Evolutionary conservation across 2,329 filamentous ascomycete species (phyloP).

Genomic region (Dactylella cylindrospora): DNA sequence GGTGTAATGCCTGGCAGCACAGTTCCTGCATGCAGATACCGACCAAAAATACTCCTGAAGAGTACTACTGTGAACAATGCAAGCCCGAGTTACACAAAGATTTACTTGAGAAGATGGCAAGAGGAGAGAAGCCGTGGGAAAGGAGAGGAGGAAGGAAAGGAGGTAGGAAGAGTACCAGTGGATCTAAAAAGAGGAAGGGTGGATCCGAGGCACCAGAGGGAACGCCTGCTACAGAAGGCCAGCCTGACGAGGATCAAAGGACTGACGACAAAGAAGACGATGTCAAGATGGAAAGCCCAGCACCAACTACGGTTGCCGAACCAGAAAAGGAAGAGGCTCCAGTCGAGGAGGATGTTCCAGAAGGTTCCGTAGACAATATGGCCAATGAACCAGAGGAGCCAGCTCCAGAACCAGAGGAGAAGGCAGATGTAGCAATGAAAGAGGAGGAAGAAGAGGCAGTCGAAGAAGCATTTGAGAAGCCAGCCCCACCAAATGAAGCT

Average conservation of each 20-base stretch:
- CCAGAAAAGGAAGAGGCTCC: conserved; percentile 10
- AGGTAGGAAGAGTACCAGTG: conserved; percentile 55
- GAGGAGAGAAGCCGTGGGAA: conserved; percentile 87
- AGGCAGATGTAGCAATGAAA: conserved; percentile 19
- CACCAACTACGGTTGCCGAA: conserved; percentile 38
- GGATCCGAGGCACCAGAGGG: conserved; percentile 32
- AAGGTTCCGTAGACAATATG: conserved; percentile 3
- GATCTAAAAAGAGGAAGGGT: conserved; percentile 46
- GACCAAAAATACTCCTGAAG: conserved; percentile 68
- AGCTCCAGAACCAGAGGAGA: conserved; percentile 11
- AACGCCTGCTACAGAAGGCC: conserved; percentile 21
- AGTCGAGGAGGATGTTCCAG: conserved; percentile 3
- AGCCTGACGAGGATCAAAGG: conserved; percentile 3
- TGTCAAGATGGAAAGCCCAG: conserved; percentile 42
- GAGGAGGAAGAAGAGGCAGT: conserved; percentile 14
- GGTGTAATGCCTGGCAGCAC: conserved; percentile 92
- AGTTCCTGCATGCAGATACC: conserved; percentile 91
- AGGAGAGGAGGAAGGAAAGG: conserved; percentile 64
- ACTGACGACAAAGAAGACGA: conserved; percentile 54
- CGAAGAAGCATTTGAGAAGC: conserved; percentile 14
- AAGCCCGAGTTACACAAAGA: conserved; percentile 78
- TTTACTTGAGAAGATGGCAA: conserved; percentile 73
- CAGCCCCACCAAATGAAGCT: conserved; percentile 15
- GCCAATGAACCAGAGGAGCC: conserved; percentile 21
- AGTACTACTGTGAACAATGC: conserved; percentile 93